A percentile compares a stretch with the other conserved stretches of the same genome.
phyloP scores from a whole-genome alignment of 1,139 yeast species.

The Yamadazyma jaroonii region DNA sequence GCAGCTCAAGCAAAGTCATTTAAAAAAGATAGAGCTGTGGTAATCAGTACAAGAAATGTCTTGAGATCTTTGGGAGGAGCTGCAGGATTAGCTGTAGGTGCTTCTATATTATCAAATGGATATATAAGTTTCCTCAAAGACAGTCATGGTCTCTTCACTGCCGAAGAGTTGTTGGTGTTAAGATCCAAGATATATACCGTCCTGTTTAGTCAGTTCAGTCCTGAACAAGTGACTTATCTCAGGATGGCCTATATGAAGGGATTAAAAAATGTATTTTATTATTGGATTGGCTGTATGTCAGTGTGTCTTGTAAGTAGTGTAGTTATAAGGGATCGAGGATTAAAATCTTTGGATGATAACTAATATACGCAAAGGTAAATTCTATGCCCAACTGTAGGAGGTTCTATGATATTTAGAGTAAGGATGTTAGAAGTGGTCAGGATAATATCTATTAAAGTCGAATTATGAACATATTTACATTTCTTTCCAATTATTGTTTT shows the following conservation, averaged over 20 bases:
- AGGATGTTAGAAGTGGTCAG: too few species aligned
- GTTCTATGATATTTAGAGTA: too few species aligned
- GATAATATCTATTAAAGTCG: too few species aligned
- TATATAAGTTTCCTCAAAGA: constrained; percentile 23
- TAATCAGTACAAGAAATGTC: constrained; percentile 52
- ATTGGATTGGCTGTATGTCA: constrained; percentile 33
- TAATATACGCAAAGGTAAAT: too few species aligned
- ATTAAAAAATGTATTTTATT: constrained; percentile 29
- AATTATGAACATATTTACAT: constrained; percentile 3
- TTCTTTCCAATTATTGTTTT: constrained; percentile 23
- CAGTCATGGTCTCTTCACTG: constrained; percentile 2
- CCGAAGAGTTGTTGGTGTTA: not conserved
- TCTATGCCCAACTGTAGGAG: too few species aligned
- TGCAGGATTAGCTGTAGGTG: constrained; percentile 24
- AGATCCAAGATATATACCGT: constrained; percentile 3
- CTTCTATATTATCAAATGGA: constrained; percentile 24
- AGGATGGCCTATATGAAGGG: constrained; percentile 25
- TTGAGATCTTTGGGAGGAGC: constrained; percentile 56
- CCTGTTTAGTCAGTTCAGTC: not conserved
- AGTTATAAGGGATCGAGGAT: constrained; percentile 31
- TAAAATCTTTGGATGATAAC: constrained; percentile 28
- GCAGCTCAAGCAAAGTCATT: constrained; percentile 53
- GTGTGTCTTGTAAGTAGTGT: constrained; percentile 26
- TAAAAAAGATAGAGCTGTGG: constrained; percentile 52
- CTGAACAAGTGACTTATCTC: constrained; percentile 19